These are phyloP conservation scores for Lepidium africanum DNA, from an alignment of 345 rosid genomes.

Conservation along the genomic window DNA sequence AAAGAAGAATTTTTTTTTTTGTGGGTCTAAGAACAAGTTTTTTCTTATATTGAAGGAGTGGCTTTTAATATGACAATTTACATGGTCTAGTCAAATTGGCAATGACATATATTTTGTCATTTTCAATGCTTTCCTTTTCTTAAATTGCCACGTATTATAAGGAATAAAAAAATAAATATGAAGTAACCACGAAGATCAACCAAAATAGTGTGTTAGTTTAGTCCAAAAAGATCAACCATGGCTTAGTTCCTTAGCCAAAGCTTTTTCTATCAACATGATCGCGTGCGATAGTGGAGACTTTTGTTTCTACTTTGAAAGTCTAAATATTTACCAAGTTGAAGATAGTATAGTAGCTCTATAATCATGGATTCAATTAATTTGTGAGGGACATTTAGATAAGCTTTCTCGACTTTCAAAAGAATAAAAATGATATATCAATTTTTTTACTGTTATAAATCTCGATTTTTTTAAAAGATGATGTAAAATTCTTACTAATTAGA, in stretches of 20 bases:
- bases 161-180: not conserved
- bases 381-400: no score
- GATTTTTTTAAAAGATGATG: no score
- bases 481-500: no score
- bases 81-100: not conserved
- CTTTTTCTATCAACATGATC: not conserved
- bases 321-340: no score
- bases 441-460: no score
- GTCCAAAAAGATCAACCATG: not conserved
- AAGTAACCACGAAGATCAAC: not conserved
- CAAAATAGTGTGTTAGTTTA: no score
- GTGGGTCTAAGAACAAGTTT: no score
- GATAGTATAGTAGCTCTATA: not conserved
- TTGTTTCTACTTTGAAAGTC: not conserved
- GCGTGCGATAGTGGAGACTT: not conserved
- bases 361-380: no score
- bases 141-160: not conserved
- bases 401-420: no score
- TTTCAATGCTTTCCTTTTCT: not conserved
- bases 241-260: not conserved
- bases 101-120: not conserved
- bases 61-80: not conserved
- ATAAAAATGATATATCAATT: no score
- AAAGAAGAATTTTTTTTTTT: not conserved
- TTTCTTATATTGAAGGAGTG: not conserved